Evolutionary conservation across 345 rosid genomes (phyloP), one percentile per base, ranked within the genome.

Genomic region (Linum lewisii): DNA sequence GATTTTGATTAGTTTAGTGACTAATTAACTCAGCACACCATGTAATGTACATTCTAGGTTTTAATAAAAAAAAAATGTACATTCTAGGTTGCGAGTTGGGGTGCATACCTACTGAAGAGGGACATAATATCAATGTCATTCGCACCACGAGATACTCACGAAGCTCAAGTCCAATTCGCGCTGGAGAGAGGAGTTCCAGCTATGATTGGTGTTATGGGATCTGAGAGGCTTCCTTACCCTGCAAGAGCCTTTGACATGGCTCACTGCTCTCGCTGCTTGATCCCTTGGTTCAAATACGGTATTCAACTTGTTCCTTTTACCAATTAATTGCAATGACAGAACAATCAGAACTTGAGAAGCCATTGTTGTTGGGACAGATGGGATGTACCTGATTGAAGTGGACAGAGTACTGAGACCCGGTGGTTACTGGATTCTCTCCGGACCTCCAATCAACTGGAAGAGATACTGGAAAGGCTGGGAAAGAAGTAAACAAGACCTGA

Each of bases 121-220:
- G 79, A 87, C 66, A 77, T 93, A 32, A 51, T 83, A 58, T 64
- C 95, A 24, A 75, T 93, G 81, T 93, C 97, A 32, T 85, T 93
- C 77, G 99, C 99, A 14, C 99, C 95, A 42, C 81, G 99, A 70
- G 99, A 93, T 64, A 93, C 97, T 11, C 99, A 89, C 29, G 97
- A 93, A 79, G 95, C 99, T 21, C 99, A 89, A 62, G 99, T 93
- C 24, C 90, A 86, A 69, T 93, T 93, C 70, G 99, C 99, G 1
- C 63, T 93, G 66, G 99, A 93, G 73, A 82, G 99, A 13, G 99
- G 99, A 72, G 95, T 93, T 69, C 99, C 99, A 52, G 95, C 96
- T 5, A 84, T 93, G 75, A 87, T 93, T 47, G 94, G 91, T 42
- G 67, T 93, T 53, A 81, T 93, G 94, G 86, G 79, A 66, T 81